Evolutionary conservation across 139 green algal genomes (phyloP), one percentile per base, ranked within the genome.

Genomic region (Chlamydomonas sp.): DNA sequence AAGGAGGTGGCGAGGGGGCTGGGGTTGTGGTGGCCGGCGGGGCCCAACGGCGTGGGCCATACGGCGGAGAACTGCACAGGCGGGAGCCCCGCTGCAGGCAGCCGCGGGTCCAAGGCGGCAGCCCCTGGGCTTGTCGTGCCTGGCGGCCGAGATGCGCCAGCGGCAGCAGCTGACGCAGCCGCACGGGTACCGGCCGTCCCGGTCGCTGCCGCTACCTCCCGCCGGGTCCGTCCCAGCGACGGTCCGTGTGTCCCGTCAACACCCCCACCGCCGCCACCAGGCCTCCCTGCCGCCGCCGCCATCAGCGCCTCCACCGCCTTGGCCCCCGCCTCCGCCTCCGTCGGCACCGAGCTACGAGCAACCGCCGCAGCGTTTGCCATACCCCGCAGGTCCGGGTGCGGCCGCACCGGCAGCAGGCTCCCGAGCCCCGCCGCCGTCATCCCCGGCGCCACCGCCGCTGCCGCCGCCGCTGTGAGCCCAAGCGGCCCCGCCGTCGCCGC

Each of bases 31-130:
- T 66, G 83, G 62, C 83, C 83, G 16, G 73, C 83, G 1, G 83
- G 83, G 6, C 83, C 83, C 10, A 80, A 8, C 5, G 17, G 62
- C 7, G 83, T 87, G 62, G 83, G 83, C 83, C 83, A 87, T 3
- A 87, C 5, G 1, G 79, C 66, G 57, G n/a, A 64, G 79, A 68
- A 85, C n/a, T 6, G 61, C 78, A 72, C 1, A 1, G 62, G 78
- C 76, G 76, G 31, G 31, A 49, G 31, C 31, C 31, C 31, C 58
- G 2, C 17, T 4, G 69, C 17, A 18, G 2, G 18, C 2, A 5
- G 69, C 17, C 69, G 69, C 69, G 5, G 49, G 17, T 6, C 5
- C 69, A 2, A 2, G 17, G 10, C 69, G 69, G 69, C 69, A 10
- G 69, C 69, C 17, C 17, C 17, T 18, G 10, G 31, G 31, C 4